These are phyloP conservation scores for Cardiospermum halicacabum DNA, from an alignment of 345 rosid species.

Conservation along the genomic window DNA sequence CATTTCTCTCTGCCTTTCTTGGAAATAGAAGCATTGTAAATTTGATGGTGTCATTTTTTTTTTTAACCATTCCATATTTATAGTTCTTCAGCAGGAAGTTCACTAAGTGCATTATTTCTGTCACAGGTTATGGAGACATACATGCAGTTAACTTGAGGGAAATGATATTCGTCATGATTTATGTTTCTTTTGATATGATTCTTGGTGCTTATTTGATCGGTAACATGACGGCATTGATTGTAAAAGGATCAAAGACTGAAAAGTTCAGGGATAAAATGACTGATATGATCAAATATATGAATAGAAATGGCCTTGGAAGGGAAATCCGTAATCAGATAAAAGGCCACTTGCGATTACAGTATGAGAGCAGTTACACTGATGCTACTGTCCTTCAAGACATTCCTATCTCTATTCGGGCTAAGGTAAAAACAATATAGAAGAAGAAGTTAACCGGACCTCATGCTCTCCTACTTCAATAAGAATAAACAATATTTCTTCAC, in stretches of 20 bases:
- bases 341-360: conserved; percentile 71
- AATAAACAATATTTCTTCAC: neutral
- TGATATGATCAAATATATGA: conserved; percentile 81
- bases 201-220: conserved; percentile 95
- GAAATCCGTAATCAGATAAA: conserved; percentile 71
- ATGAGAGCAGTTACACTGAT: conserved; percentile 81
- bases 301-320: conserved; percentile 69
- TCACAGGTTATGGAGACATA: conserved; percentile 92
- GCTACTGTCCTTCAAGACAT: conserved; percentile 76
- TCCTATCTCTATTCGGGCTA: conserved; percentile 87
- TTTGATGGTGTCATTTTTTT: neutral
- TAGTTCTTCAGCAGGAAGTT: conserved; percentile 1
- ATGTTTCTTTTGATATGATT: conserved; percentile 93
- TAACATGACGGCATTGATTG: conserved; percentile 95
- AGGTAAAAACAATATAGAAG: conserved; percentile 43
- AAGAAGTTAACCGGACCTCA: neutral
- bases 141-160: conserved; percentile 96
- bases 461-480: neutral
- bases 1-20: conserved; percentile 7
- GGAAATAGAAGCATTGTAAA: neutral
- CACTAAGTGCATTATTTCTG: conserved; percentile 8
- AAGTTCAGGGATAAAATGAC: conserved; percentile 91
- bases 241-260: conserved; percentile 97
- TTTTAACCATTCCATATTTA: no score
- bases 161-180: conserved; percentile 92